Base-by-base conservation (phyloP, 306 rosid species). In the Pachyrhizus erosus region DNA sequence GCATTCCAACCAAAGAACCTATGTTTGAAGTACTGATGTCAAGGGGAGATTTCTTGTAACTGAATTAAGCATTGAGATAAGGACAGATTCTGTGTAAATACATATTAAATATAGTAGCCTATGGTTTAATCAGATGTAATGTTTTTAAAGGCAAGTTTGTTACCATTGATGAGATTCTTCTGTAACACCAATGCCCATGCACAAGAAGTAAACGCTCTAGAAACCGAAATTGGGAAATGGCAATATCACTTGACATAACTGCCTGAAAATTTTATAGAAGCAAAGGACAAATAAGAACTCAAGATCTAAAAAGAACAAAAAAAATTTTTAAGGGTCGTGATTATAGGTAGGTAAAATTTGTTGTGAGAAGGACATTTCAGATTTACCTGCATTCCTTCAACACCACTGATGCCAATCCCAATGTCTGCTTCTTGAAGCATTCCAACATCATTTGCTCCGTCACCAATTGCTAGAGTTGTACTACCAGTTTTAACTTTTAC, bases 381-480 rank as follows among this genome's bases (percentile, higher is more conserved):
- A 75, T 73, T 84, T 88, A 92, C 98, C 97, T 95, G 99, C 99
- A 93, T 95, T 87, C 99, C 98, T 87, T 95, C 99, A 12, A 95
- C 97, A 5, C 99, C 99, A 23, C 95, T 91, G 48, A 95, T 93
- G 27, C 99, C 99, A 68, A 95, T 48, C 24, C 99, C 99, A 67
- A 95, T 93, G 75, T 95, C 99, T 68, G 99, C 99, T 87, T 95
- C 99, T 89, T 95, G 99, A 72, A 95, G 97, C 99, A 95, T 95
- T 82, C 97, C 99, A 3, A 95, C 98, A 79, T 95, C 99, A 76
- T 95, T 95, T 73, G 99, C 99, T 43, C 99, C 99, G 84, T 95
- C 99, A 76, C 99, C 99, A 78, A 95, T 87, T 81, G 96, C 98
- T 33, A 95, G 93, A 80, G 92, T 91, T 72, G 98, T 93, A 51